Conservation (phyloP, 768 basidiomycete species). For the Chalciporus pseudorubinellus region DNA sequence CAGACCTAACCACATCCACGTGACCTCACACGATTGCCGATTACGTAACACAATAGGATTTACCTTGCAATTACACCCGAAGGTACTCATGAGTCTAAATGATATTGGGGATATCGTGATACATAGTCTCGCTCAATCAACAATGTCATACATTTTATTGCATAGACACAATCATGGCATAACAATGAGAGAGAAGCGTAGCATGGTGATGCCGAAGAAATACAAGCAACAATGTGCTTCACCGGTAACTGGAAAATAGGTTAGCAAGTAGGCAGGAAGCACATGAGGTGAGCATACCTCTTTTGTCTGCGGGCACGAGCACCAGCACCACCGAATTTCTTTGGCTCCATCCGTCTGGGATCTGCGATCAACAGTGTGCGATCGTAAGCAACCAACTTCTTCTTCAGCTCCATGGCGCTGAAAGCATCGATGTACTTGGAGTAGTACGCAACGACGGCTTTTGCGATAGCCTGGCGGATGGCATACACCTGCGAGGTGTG, state of each 20-base stretch:
- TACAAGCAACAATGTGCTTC: slow-evolving; percentile 30
- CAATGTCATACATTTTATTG: slow-evolving; percentile 29
- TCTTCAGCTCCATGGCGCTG: slow-evolving; percentile 97
- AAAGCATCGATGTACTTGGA: slow-evolving; percentile 98
- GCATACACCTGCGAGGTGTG: slow-evolving; percentile 99
- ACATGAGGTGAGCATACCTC: slow-evolving; percentile 48
- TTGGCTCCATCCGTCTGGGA: slow-evolving; percentile 97
- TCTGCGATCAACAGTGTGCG: slow-evolving; percentile 87
- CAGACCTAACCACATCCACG: not conserved
- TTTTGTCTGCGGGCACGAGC: slow-evolving; percentile 98
- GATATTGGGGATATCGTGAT: too few species aligned
- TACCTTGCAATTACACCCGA: too few species aligned
- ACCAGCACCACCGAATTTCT: slow-evolving; percentile 99
- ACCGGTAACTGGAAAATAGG: slow-evolving; percentile 62
- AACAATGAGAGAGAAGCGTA: slow-evolving; percentile 36
- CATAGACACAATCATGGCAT: slow-evolving; percentile 37
- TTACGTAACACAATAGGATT: too few species aligned
- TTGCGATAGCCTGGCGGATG: slow-evolving; percentile 97
- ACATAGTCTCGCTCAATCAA: not conserved
- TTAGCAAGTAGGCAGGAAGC: slow-evolving; percentile 11
- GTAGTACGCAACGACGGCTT: slow-evolving; percentile 97
- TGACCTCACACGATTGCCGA: not conserved
- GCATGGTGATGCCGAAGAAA: slow-evolving; percentile 46
- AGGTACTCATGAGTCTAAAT: too few species aligned
- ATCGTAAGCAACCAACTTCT: slow-evolving; percentile 96